Evolutionary conservation across 306 rosid species (phyloP).

Genomic region (Pueraria montana): DNA sequence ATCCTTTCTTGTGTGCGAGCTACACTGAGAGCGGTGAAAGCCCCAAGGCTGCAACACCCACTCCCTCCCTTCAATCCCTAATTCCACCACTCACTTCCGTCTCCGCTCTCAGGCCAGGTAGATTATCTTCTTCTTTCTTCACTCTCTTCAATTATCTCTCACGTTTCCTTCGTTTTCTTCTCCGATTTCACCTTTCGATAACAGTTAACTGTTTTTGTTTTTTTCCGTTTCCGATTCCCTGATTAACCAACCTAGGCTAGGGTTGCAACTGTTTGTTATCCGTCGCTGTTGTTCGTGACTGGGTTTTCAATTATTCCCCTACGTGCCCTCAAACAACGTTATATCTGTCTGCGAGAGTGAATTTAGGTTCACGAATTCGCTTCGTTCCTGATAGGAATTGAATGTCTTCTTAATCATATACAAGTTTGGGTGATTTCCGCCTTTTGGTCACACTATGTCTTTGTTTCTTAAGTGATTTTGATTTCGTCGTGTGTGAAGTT

Average conservation of each 20-base stretch:
- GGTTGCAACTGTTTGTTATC: conserved; percentile 6
- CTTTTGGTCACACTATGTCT: conserved; percentile 1
- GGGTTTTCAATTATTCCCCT: conserved; percentile 39
- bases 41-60: conserved; percentile 43
- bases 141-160: not conserved
- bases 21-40: conserved; percentile 45
- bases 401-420: not conserved
- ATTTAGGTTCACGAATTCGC: conserved; percentile 27
- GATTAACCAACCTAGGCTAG: not conserved
- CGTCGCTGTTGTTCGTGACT: conserved; percentile 21
- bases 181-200: conserved; percentile 33
- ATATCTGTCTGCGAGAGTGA: not conserved
- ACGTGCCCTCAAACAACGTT: not conserved
- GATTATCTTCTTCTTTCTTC: not conserved
- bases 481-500: not conserved
- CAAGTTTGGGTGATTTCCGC: conserved; percentile 1
- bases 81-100: conserved; percentile 40
- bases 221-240: conserved; percentile 11
- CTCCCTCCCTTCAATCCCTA: conserved; percentile 47
- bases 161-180: not conserved
- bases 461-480: conserved; percentile 6
- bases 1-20: not conserved
- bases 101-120: conserved; percentile 34
- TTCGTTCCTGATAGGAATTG: not conserved
- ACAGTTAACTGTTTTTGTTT: not conserved